Evolutionary conservation across 345 rosid genomes (phyloP), one percentile per base, ranked within the genome.

Genomic region (Kernera saxatilis): DNA sequence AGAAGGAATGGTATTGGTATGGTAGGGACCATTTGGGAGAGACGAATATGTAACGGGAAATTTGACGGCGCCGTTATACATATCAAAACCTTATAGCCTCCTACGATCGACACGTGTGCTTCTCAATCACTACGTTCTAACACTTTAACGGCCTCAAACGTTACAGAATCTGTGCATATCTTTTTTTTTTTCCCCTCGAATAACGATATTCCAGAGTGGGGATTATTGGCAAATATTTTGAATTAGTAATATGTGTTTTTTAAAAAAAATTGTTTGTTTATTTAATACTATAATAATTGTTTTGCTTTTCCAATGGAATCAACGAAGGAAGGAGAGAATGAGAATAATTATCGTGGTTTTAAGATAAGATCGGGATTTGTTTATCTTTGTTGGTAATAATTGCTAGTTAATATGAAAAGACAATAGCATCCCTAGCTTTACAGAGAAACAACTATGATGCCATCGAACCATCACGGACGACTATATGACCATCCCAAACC

Each of bases 11-110:
- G 36, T 52, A 36, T 27, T 40, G 53, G 23, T 35, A 13, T 39
- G 14, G 30, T 54, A 36, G 69, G 67, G 53, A 39, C 69, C 76
- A 30, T 23, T 6, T 0, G 19, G 7, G 30, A 33, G 14, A 2
- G 6, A 14, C n/a, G 32, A 43, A 6, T 63, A 3, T n/a, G 68
- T 74, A 74, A 74, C 73, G 73, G 73, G 46, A 1, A 12, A 6
- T 74, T 59, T 58, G 78, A 74, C 78, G 78, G 73, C 78, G 78
- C 78, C 56, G 63, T 74, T 59, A 23, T 57, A 2, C 3, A 1
- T 0, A 55, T 30, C 26, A 1, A 2, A 1, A 15, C 30, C 7
- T 35, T 46, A 3, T 25, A 0, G 3, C 0, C 3, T 29, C 0
- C 0, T 50, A 6, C 3, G 19, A 0, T 29, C 37, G 64, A 72